These are phyloP conservation scores for Suzukiozyma palmioleophila DNA, from an alignment of 1,139 yeast genomes.

Conservation along the genomic window DNA sequence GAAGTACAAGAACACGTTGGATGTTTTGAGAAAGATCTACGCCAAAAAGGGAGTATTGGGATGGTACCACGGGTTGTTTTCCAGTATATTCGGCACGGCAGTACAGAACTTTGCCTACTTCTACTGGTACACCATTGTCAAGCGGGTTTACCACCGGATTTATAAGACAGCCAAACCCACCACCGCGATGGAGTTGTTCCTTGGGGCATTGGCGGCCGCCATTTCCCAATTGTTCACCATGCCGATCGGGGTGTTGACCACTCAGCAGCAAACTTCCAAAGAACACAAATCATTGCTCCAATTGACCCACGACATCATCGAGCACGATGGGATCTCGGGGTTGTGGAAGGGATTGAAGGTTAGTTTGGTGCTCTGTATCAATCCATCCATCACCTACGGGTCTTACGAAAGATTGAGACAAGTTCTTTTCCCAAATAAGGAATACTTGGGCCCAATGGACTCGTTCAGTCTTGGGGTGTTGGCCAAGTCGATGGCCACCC, in stretches of 20 bases:
- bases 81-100: conserved; percentile 70
- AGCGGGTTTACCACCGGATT: conserved; percentile 50
- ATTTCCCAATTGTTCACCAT: conserved; percentile 78
- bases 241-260: conserved; percentile 79
- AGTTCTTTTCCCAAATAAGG: conserved; percentile 43
- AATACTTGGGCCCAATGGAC: conserved; percentile 57
- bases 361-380: conserved; percentile 69
- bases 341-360: conserved; percentile 87
- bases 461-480: conserved; percentile 72
- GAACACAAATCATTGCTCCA: conserved; percentile 37
- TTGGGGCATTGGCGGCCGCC: conserved; percentile 85
- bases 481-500: conserved; percentile 77
- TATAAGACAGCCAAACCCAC: conserved; percentile 39
- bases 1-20: conserved; percentile 56
- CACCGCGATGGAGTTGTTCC: conserved; percentile 66
- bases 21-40: conserved; percentile 59
- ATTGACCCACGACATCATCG: conserved; percentile 52
- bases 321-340: conserved; percentile 68
- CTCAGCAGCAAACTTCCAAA: conserved; percentile 73
- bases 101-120: conserved; percentile 81
- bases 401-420: conserved; percentile 68
- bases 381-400: conserved; percentile 88
- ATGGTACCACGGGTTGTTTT: conserved; percentile 69
- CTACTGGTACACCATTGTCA: conserved; percentile 79
- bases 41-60: conserved; percentile 62